Evolutionary conservation across 1,284 basidiomycete species (phyloP).

Genomic region (Thecaphora frezii): DNA sequence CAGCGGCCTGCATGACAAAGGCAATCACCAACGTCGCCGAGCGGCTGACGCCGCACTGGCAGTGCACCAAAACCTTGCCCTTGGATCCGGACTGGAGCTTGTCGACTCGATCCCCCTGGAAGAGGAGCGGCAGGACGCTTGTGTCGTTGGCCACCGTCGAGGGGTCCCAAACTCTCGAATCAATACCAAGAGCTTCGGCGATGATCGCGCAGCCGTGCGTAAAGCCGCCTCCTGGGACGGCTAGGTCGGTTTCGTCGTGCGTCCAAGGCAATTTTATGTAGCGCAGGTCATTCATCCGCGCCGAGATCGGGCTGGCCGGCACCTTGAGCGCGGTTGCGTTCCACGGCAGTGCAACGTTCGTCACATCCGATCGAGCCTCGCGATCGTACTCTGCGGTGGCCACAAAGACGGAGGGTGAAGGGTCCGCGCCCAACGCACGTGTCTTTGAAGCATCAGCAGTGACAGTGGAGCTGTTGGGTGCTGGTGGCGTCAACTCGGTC

Average conservation of each 20-base stretch:
- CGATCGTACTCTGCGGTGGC: background rate
- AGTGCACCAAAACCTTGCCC: conserved; percentile 50
- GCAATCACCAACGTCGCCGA: conserved; percentile 91
- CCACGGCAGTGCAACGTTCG: conserved; percentile 36
- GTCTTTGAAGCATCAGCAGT: background rate
- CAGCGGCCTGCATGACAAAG: conserved; percentile 89
- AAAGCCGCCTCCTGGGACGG: conserved; percentile 39
- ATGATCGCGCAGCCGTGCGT: conserved; percentile 46
- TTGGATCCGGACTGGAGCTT: conserved; percentile 16
- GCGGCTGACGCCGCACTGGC: conserved; percentile 89
- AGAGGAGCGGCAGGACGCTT: conserved; percentile 62
- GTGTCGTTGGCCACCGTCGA: conserved; percentile 62
- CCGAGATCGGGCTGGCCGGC: conserved; percentile 13
- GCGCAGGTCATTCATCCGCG: conserved; percentile 21
- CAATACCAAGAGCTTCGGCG: conserved; percentile 67
- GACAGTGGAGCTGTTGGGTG: conserved; percentile 5
- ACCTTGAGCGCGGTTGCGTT: conserved; percentile 37
- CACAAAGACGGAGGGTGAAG: background rate
- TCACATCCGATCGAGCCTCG: conserved; percentile 1
- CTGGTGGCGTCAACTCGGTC: conserved; percentile 32
- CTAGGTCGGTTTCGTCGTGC: conserved; percentile 64
- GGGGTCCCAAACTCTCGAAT: conserved; percentile 57
- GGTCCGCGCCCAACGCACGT: background rate
- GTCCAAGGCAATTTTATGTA: conserved; percentile 94
- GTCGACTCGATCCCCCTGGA: conserved; percentile 8